A percentile compares a stretch with the other conserved stretches of the same genome.
phyloP scores from a whole-genome alignment of 2,329 filamentous ascomycete genomes.

The Penicillium rolfsii region DNA sequence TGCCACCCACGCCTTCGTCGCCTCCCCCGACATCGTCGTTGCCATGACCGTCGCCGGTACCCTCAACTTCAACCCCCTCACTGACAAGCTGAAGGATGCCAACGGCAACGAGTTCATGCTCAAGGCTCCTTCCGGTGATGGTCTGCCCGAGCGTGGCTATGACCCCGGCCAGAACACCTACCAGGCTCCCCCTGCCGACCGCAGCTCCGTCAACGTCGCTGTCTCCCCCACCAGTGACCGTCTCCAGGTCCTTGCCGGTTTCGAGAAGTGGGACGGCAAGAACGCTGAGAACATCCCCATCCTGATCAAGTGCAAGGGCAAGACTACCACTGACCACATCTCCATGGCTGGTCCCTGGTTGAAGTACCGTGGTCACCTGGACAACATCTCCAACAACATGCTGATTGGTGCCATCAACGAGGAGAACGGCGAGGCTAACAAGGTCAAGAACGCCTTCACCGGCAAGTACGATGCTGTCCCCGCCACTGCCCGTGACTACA shows the following conservation, averaged over 20 bases:
- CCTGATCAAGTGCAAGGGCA: slow-evolving; percentile 93
- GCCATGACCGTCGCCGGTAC: slow-evolving; percentile 82
- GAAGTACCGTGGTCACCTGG: slow-evolving; percentile 98
- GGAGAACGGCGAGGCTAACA: slow-evolving; percentile 96
- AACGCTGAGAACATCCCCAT: slow-evolving; percentile 83
- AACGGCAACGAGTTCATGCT: slow-evolving; percentile 96
- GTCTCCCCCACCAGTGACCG: slow-evolving; percentile 90
- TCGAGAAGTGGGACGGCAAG: slow-evolving; percentile 88
- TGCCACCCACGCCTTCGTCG: slow-evolving; percentile 89
- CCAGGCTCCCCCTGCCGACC: slow-evolving; percentile 87
- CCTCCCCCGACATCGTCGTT: slow-evolving; percentile 86
- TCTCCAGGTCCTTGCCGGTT: slow-evolving; percentile 87
- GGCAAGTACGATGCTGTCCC: slow-evolving; percentile 87
- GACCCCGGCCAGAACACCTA: slow-evolving; percentile 92
- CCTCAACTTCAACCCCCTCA: slow-evolving; percentile 92
- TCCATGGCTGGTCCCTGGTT: slow-evolving; percentile 95
- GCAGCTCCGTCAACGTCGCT: slow-evolving; percentile 71
- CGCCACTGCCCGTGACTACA: slow-evolving; percentile 95
- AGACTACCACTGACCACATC: slow-evolving; percentile 97
- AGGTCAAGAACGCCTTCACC: slow-evolving; percentile 87
- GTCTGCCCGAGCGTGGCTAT: slow-evolving; percentile 80
- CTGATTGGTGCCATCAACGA: slow-evolving; percentile 95
- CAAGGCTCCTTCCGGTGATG: slow-evolving; percentile 74
- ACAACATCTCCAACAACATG: slow-evolving; percentile 97
- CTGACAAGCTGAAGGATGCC: slow-evolving; percentile 89